Evolutionary conservation across 441 rosid genomes (phyloP), one percentile per base, ranked within the genome.

Genomic region (Pelargonium cotyledonis): DNA sequence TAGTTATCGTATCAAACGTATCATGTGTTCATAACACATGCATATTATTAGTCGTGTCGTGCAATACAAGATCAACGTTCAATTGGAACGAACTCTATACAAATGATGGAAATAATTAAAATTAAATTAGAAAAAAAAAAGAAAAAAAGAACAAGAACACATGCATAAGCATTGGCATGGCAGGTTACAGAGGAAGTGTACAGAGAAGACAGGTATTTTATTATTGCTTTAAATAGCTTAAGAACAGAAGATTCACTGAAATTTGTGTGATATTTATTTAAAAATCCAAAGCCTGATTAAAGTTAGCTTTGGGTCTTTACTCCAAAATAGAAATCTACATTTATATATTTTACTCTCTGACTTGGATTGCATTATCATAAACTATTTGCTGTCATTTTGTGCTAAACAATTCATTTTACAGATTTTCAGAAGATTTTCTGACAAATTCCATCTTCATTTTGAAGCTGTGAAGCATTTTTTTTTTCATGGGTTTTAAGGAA

Each of bases 351-450:
- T n/a, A n/a, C n/a, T n/a, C n/a, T 40, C 58, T 49, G 72, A 65
- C 73, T 68, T 21, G 26, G 21, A 46, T 18, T 66, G 57, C 18
- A 57, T 55, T 65, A 65, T 21, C 60, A 14, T 55, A 49, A 60
- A 49, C 53, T 9, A 47, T 73, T 74, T 72, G 84, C 75, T 81
- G 84, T 75, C 75, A 68, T 41, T 70, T 79, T 77, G n/a, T 70
- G 11, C 6, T 46, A 74, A 60, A 66, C 65, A 73, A 70, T 60
- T 68, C 70, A 70, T 7, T 35, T 71, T 65, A 55, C 63, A 79
- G 85, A 82, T 82, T 76, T 79, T 70, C 68, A 41, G 40, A 74
- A 21, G 83, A 85, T 82, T 76, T 82, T 26, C 84, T 82, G 81
- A 80, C 87, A 71, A 65, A 51, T 74, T 72, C 60, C 12, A 73